Evolutionary conservation across 257 asterid species (phyloP), one percentile per base, ranked within the genome.

Genomic region (Solanum piurae): DNA sequence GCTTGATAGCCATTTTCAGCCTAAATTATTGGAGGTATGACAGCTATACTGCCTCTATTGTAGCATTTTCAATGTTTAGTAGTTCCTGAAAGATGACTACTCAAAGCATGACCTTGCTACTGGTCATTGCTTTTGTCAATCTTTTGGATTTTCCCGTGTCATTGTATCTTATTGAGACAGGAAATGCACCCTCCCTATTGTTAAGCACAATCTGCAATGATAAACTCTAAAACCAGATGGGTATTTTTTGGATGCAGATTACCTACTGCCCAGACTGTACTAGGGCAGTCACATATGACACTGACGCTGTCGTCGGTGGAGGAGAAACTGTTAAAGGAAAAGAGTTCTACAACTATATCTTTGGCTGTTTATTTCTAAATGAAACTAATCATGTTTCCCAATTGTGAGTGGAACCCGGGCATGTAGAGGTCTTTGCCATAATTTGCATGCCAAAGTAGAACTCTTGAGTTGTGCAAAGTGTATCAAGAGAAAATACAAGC

Each of bases 261-360:
- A 97, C 99, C 3, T 97, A 97, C 89, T 95, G 99, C 91, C 99
- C 99, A 0, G 99, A 97, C 92, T 95, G 99, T 90, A 88, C 75
- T 60, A 96, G 99, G 84, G 99, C 99, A 29, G 96, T 98, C 93
- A 95, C 93, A 88, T 97, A 93, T 71, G 98, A 95, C 82, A 91
- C 93, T 55, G 93, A 92, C 91, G 89, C 98, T 42, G 83, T 95
- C 83, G 13, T 86, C 7, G 92, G 93, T 77, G 92, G 66, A 34
- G 94, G 94, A 86, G 92, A 88, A 83, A 31, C 90, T 29, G 71
- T 97, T 44, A 92, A 92, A 89, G 99, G 96, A 49, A 90, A 91
- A 9, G 96, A 95, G 31, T 97, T 97, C 79, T 95, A 87, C 95
- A 95, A 97, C 90, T 84, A 88, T 66, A 95, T 96, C 25, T 97